These are phyloP conservation scores for Arctium minus DNA, from an alignment of 129 eudicot species.

Conservation along the genomic window DNA sequence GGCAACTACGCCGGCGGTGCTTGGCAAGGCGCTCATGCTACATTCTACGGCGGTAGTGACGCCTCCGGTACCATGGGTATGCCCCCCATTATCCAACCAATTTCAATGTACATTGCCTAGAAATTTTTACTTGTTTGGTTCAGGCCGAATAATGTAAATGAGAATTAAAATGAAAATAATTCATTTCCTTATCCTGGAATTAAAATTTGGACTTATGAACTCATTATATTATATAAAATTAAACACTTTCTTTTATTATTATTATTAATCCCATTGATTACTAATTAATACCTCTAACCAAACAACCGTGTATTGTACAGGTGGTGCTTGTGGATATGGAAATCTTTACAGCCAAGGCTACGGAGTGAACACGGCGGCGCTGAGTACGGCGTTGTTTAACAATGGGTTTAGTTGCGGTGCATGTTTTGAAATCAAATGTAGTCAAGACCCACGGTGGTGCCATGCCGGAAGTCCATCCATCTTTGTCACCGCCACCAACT, in stretches of 20 bases:
- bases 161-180: no score
- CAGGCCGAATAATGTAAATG: no score
- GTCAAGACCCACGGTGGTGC: conserved; percentile 63
- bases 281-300: no score
- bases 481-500: conserved; percentile 72
- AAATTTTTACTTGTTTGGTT: no score
- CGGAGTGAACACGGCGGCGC: conserved; percentile 74
- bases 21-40: conserved; percentile 72
- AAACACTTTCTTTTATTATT: no score
- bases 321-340: conserved; percentile 87
- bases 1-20: conserved; percentile 59
- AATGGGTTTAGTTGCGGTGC: conserved; percentile 76
- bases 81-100: neutral
- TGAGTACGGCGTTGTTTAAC: conserved; percentile 78
- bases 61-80: conserved; percentile 96
- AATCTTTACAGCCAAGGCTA: conserved; percentile 79
- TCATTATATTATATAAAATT: no score
- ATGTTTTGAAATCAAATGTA: conserved; percentile 72
- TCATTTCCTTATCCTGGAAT: no score
- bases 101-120: neutral
- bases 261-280: no score
- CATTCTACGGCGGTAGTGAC: conserved; percentile 85
- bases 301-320: conserved; percentile 12
- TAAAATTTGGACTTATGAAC: no score
- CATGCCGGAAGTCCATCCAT: conserved; percentile 83